Base-by-base conservation (phyloP, 345 rosid genomes). In the Balakata baccata region DNA sequence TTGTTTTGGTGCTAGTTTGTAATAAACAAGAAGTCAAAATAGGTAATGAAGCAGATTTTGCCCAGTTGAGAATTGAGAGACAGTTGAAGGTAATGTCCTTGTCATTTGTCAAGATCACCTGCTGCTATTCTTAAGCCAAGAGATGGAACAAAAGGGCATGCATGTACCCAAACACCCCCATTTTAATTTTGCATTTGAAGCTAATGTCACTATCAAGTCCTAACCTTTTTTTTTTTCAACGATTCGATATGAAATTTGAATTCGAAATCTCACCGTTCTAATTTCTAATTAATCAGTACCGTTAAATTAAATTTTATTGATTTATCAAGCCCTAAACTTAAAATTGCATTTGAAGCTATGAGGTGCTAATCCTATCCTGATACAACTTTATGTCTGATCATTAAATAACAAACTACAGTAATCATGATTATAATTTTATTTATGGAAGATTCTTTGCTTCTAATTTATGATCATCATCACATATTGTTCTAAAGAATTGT, bases 361-460 rank as follows among this genome's bases (percentile, higher is more conserved):
- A 29, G 34, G 34, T 29, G 34, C 84, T 75, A 69, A 68, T 22
- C 77, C 39, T 66, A 62, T 51, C 52, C 46, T 58, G 51, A 9
- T 39, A 34, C 18, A 69, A 41, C 67, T 67, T 74, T 41, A 69
- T 73, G 70, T 74, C 62, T 64, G 69, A 73, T 83, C 80, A 47
- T 64, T 66, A 29, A 45, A 43, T 63, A 70, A 68, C 51, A 75
- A 65, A 52, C 29, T 46, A n/a, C n/a, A 20, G 45, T 71, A 29
- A 12, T 9, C 37, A n/a, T 17, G 14, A 38, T 43, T 6, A 38
- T 41, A 37, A 39, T 39, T 13, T 3, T 3, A 46, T 37, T 17
- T 5, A 50, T 20, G 2, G 23, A 64, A 64, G 46, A 68, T 69
- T 70, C 75, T 80, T 79, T 67, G 58, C 59, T 78, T 67, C 25